phyloP scores from a whole-genome alignment of 78 protist species.

The Dictyostelium brefeldianum region DNA sequence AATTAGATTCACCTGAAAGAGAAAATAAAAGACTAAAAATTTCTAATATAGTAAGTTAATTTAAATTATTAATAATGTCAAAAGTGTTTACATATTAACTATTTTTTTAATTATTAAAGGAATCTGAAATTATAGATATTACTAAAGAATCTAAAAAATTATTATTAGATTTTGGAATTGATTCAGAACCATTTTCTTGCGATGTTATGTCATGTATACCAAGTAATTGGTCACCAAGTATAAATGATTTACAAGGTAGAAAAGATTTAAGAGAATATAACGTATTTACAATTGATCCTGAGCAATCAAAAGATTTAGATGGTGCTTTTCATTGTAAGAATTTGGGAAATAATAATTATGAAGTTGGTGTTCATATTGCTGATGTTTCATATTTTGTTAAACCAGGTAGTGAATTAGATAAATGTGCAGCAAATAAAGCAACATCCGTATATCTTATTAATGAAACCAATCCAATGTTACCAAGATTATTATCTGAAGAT shows the following conservation, averaged over 20 bases:
- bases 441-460: slow-evolving; percentile 92
- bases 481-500: slow-evolving; percentile 83
- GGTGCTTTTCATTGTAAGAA: slow-evolving; percentile 89
- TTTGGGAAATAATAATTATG: slow-evolving; percentile 41
- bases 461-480: slow-evolving; percentile 92
- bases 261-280: slow-evolving; percentile 82
- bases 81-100: no score
- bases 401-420: slow-evolving; percentile 81
- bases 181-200: slow-evolving; percentile 40
- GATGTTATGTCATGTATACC: slow-evolving; percentile 81
- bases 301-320: slow-evolving; percentile 94
- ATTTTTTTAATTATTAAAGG: no score
- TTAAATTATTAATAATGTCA: no score
- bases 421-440: slow-evolving; percentile 82
- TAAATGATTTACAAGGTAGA: no score
- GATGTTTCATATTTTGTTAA: slow-evolving; percentile 93
- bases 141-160: slow-evolving; percentile 88
- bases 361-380: slow-evolving; percentile 97
- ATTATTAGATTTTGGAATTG: slow-evolving; percentile 56
- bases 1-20: no score
- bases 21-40: no score
- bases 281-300: slow-evolving; percentile 94
- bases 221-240: no score
- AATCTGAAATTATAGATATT: no score
- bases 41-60: no score